Base-by-base conservation (phyloP, 495 filamentous ascomycete species). In the Xylaria bambusicola region DNA sequence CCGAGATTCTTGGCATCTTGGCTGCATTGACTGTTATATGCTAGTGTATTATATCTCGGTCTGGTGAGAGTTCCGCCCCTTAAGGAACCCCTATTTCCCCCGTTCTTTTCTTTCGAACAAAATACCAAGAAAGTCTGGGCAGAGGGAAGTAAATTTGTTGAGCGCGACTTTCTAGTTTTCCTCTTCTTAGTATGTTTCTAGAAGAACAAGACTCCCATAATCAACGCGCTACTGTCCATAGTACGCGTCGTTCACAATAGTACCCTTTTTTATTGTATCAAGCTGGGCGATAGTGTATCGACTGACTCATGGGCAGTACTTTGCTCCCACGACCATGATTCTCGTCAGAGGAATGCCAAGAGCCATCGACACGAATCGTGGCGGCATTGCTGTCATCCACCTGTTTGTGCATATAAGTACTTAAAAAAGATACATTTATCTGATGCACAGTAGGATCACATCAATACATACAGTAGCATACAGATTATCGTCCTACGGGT, bases 1-100 rank as follows among this genome's bases (percentile, higher is more conserved):
- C 21, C 29, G 13, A 20, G 41, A 15, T 18, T 50, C 55, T 58
- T 58, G 55, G 55, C 55, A 58, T 36, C 46, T 49, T 49, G 46
- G 46, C 46, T 9, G 42, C 52, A n/a, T 54, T 54, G 24, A 38
- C 52, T 44, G 20, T n/a, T 36, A 53, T 42, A 21, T 36, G 33
- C 36, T 31, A 10, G 29, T 10, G 29, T 5, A 33, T 33, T 33
- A 33, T 10, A 33, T 10, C 10, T 5, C 29, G 29, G 29, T 33
- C 29, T 38, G 3, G 6, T 38, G 12, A 10, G 36, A 13, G n/a
- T n/a, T n/a, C n/a, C n/a, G n/a, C n/a, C n/a, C n/a, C n/a, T n/a
- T 38, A 15, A 15, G 36, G 36, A 38, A 13, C 36, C 29, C 29
- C 29, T 33, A 33, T 33, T 33, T 33, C 29, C 29, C 29, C 29